Evolutionary conservation across 2,329 filamentous ascomycete species (phyloP).

Genomic region (Alternaria longipes): DNA sequence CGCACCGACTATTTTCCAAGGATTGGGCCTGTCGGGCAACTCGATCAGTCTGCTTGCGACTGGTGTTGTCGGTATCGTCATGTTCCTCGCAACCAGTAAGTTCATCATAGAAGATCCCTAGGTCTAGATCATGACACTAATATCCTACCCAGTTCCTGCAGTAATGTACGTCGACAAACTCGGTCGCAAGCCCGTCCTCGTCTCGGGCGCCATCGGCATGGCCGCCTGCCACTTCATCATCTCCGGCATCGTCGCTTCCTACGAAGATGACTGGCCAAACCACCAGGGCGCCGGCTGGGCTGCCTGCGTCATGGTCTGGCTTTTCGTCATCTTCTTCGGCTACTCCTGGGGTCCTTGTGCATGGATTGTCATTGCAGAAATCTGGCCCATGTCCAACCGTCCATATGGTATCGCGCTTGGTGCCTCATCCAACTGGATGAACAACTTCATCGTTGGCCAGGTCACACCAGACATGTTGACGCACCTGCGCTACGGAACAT

Average conservation of each 20-base stretch:
- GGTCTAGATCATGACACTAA: background rate
- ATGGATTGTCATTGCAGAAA: constrained; percentile 78
- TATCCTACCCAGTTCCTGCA: constrained; percentile 58
- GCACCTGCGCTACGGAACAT: constrained; percentile 73
- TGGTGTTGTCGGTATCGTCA: constrained; percentile 74
- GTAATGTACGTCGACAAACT: constrained; percentile 73
- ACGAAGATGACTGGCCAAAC: constrained; percentile 65
- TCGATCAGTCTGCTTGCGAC: constrained; percentile 70
- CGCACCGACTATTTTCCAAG: constrained; percentile 60
- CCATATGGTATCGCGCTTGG: constrained; percentile 76
- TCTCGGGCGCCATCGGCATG: constrained; percentile 74
- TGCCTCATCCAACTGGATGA: constrained; percentile 61
- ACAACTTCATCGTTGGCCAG: constrained; percentile 70
- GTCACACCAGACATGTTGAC: constrained; percentile 74
- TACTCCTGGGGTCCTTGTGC: constrained; percentile 79
- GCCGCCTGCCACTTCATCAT: constrained; percentile 75
- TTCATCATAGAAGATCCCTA: accelerated
- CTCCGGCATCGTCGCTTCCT: constrained; percentile 72
- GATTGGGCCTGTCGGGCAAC: constrained; percentile 57
- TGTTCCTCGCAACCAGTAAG: constrained; percentile 64
- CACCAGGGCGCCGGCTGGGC: constrained; percentile 74
- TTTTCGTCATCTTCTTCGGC: constrained; percentile 78
- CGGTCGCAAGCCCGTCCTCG: constrained; percentile 70
- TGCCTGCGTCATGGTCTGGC: constrained; percentile 74
- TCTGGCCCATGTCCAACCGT: constrained; percentile 73